Evolutionary conservation across 768 basidiomycete species (phyloP), one percentile per base, ranked within the genome.

Genomic region (Mrakia hoshinonis): DNA sequence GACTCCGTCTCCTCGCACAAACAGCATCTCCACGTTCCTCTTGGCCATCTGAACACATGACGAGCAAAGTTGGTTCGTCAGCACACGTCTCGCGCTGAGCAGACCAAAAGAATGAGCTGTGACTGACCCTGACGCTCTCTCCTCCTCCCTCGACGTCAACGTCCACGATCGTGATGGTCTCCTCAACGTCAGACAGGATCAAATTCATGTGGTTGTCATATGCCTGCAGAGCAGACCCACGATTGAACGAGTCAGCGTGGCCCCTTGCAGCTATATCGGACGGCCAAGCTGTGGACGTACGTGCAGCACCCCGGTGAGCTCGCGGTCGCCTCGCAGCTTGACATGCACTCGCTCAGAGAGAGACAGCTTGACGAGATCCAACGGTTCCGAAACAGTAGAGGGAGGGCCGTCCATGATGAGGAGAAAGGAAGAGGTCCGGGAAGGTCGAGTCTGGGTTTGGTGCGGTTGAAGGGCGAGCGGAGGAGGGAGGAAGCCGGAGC

Each of bases 161-260:
- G 74, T 97, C 93, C n/a, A 97, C 92, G 74, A 96, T 84, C 86
- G 94, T 90, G 74, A 98, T 92, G 2, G 89, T 93, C 82, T 99
- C 96, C 78, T 97, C 95, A 20, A 97, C 96, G 77, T 97, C 91
- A 76, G 91, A 93, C 76, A 99, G 84, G 74, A 99, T 96, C 76
- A 99, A 84, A 80, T 99, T 98, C 96, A 98, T 98, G 80, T 98
- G 96, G n/a, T 94, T 96, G 82, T 99, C 96, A 77, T 98, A 98
- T 26, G 96, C 96, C 96, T 99, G 77, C 2, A 24, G 52, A 26
- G 67, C 2, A 52, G 26, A 2, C n/a, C 1, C 68, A 49, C 2
- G 29, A 36, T 52, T 18, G 48, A 43, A 18, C 3, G 55, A 55
- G 36, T 29, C 54, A 67, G 55, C 51, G 29, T 13, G 38, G 46